A percentile compares a stretch with the other conserved stretches of the same genome.
These are phyloP conservation scores for Leccinum imitatum DNA, from an alignment of 768 basidiomycete genomes.

Conservation along the genomic window DNA sequence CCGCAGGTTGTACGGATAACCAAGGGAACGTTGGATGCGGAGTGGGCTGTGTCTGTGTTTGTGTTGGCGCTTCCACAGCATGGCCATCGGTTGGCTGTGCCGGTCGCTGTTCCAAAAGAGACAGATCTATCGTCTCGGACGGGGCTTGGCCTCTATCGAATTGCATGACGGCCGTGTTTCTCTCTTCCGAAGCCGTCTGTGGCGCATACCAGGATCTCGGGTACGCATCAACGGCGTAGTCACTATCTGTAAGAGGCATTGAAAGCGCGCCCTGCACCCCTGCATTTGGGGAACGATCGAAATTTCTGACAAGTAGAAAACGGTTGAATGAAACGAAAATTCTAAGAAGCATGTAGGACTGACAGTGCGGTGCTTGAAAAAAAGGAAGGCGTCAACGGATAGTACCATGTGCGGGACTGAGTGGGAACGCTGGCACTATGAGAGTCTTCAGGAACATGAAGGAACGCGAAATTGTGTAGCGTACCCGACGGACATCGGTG, in stretches of 20 bases:
- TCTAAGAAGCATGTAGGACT: not conserved
- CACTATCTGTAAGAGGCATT: not conserved
- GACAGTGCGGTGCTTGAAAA: conserved; percentile 9
- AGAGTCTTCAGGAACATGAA: conserved; percentile 6
- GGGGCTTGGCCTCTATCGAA: conserved; percentile 9
- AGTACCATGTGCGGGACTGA: not conserved
- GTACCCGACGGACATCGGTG: conserved; percentile 4
- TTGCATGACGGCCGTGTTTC: not conserved
- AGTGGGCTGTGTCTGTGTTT: conserved; percentile 6
- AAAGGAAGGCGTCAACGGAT: not conserved
- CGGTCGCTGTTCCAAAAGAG: not conserved
- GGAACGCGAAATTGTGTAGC: conserved; percentile 1
- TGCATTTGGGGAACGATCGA: not conserved
- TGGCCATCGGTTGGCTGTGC: conserved; percentile 10
- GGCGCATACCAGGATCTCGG: not conserved
- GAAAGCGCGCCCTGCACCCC: too few species aligned
- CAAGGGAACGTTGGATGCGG: not conserved
- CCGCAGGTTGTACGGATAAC: not conserved
- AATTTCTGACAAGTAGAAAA: conserved; percentile 7
- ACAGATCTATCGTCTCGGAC: conserved; percentile 3
- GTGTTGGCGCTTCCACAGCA: conserved; percentile 17
- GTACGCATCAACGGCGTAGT: not conserved
- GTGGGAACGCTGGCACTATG: not conserved
- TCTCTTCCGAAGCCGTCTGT: not conserved
- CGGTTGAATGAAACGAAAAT: not conserved